These are phyloP conservation scores for Ophiognomonia clavigignenti-juglandacearum DNA, from an alignment of 2,329 filamentous ascomycete genomes.

Conservation along the genomic window DNA sequence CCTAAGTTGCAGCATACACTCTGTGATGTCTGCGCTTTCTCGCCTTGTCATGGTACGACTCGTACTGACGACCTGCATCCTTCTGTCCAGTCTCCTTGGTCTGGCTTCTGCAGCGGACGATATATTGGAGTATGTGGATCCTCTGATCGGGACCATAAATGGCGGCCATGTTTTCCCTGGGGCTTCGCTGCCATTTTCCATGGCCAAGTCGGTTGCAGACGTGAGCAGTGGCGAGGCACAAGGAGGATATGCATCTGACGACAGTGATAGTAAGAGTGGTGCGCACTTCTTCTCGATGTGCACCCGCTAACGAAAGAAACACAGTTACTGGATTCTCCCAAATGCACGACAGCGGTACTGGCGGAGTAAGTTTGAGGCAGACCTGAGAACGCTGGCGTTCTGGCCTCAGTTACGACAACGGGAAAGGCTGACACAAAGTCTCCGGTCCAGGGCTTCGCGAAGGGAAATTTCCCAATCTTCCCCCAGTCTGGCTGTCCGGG, in stretches of 20 bases:
- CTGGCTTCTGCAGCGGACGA: background rate
- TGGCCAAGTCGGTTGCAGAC: conserved; percentile 26
- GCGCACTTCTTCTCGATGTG: accelerated
- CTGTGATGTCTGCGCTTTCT: too few relatives aligned
- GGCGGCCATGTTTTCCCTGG: conserved; percentile 26
- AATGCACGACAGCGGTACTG: conserved; percentile 27
- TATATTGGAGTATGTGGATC: conserved; percentile 17
- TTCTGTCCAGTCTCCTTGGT: background rate
- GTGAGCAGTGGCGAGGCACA: conserved; percentile 21
- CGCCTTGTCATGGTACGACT: too few relatives aligned
- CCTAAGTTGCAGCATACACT: too few relatives aligned
- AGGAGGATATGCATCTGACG: conserved; percentile 23
- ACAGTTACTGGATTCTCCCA: conserved; percentile 27
- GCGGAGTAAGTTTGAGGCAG: conserved; percentile 25
- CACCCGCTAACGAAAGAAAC: background rate
- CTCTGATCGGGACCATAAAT: conserved; percentile 24
- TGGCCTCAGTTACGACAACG: background rate
- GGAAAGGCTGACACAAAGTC: background rate
- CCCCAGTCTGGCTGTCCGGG: conserved; percentile 28
- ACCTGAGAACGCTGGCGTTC: too few relatives aligned
- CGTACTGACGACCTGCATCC: too few relatives aligned
- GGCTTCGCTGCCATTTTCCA: conserved; percentile 24
- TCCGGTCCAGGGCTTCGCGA: conserved; percentile 17
- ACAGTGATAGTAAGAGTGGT: conserved; percentile 19
- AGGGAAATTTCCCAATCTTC: conserved; percentile 33